A percentile compares a stretch with the other conserved stretches of the same genome.
Evolutionary conservation across 2,329 filamentous ascomycete genomes (phyloP).

Genomic region (Escovopsis sp.): DNA sequence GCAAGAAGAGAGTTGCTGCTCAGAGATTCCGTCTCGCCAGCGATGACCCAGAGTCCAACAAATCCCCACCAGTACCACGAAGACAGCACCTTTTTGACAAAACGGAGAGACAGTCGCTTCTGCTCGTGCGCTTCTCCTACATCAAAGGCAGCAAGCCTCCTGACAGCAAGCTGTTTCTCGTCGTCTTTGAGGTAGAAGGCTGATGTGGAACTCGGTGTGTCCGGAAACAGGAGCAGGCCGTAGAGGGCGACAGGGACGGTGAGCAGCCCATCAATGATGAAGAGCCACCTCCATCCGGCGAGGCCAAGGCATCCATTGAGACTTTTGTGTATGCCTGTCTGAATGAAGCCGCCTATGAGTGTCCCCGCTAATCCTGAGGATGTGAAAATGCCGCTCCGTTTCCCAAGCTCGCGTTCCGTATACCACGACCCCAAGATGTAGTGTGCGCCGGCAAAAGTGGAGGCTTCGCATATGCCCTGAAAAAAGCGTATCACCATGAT

Average conservation of each 20-base stretch:
- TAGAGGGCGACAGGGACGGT: constrained; percentile 21
- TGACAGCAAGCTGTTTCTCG: constrained; percentile 28
- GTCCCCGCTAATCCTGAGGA: constrained; percentile 44
- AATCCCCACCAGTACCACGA: constrained; percentile 56
- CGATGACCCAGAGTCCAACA: constrained; percentile 52
- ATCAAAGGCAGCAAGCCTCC: constrained; percentile 12
- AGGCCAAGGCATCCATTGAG: constrained; percentile 34
- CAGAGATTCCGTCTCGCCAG: constrained; percentile 58
- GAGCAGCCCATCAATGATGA: constrained; percentile 51
- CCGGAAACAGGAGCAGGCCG: constrained; percentile 22
- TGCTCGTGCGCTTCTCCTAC: constrained; percentile 23
- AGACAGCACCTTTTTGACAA: constrained; percentile 38
- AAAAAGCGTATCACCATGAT: constrained; percentile 26
- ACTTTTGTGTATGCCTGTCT: constrained; percentile 42
- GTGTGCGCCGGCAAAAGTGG: constrained; percentile 26
- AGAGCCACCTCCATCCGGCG: constrained; percentile 54
- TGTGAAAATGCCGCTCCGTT: constrained; percentile 49
- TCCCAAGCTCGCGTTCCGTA: constrained; percentile 43
- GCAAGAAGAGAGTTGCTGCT: constrained; percentile 44
- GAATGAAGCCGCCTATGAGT: constrained; percentile 37
- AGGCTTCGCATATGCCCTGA: constrained; percentile 23
- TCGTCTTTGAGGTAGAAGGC: constrained; percentile 30
- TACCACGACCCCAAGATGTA: constrained; percentile 41
- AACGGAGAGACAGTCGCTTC: constrained; percentile 31
- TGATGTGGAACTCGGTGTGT: constrained; percentile 30